Evolutionary conservation across 1,139 yeast genomes (phyloP).

Genomic region (Martiniozyma asiatica): DNA sequence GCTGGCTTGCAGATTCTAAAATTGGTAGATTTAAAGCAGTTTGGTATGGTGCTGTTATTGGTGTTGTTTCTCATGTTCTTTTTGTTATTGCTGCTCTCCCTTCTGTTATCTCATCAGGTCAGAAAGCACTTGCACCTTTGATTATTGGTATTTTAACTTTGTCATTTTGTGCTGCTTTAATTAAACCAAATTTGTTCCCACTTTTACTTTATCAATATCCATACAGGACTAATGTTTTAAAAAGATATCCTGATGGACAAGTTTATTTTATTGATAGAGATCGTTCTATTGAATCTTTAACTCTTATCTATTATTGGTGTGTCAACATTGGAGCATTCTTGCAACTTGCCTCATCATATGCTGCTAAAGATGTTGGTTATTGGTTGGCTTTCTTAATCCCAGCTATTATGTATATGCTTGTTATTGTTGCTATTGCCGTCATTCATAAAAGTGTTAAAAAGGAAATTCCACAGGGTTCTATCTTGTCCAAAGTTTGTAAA

Average conservation of each 20-base stretch:
- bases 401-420: constrained; percentile 30
- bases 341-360: constrained; percentile 63
- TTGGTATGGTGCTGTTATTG: constrained; percentile 29
- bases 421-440: constrained; percentile 10
- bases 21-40: constrained; percentile 31
- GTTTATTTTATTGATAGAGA: constrained; percentile 60
- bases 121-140: constrained; percentile 25
- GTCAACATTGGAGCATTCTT: constrained; percentile 72
- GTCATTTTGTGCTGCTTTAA: constrained; percentile 34
- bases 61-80: constrained; percentile 27
- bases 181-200: constrained; percentile 39
- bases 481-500: constrained; percentile 32
- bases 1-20: constrained; percentile 30
- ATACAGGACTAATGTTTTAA: constrained; percentile 46
- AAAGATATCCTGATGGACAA: constrained; percentile 49
- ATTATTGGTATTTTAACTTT: constrained; percentile 27
- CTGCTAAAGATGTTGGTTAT: constrained; percentile 58
- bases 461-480: constrained; percentile 35
- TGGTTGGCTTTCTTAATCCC: constrained; percentile 69
- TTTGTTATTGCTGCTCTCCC: constrained; percentile 33
- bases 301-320: constrained; percentile 66
- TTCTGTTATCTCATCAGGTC: constrained; percentile 25
- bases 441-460: constrained; percentile 22
- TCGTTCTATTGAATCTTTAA: constrained; percentile 60
- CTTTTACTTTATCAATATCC: constrained; percentile 37